Conservation (phyloP, 768 basidiomycete genomes). For the Mycena indigotica region DNA sequence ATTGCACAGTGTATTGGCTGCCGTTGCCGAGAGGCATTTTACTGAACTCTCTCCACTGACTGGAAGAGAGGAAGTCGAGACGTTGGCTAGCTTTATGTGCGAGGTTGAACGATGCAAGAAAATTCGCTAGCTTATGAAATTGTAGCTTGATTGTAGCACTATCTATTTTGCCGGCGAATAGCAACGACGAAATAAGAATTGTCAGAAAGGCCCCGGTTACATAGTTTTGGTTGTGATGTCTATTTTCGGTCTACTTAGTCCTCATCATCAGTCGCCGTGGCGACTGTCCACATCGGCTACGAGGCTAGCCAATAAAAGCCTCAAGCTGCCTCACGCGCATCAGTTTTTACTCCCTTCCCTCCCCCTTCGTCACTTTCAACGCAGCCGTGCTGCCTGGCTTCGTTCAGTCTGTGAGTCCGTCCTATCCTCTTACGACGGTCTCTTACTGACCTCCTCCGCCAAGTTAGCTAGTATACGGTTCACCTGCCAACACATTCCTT, state of each 20-base stretch:
- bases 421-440: neutral
- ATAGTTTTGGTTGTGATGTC: neutral
- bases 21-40: conserved; percentile 75
- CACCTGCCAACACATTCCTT: conserved; percentile 36
- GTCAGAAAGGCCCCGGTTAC: conserved; percentile 4
- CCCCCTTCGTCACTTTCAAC: conserved; percentile 31
- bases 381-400: conserved; percentile 60
- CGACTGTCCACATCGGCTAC: neutral
- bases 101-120: conserved; percentile 52
- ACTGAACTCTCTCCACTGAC: conserved; percentile 52
- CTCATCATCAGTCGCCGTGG: neutral
- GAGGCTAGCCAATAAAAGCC: conserved; percentile 23
- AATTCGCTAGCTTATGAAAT: conserved; percentile 13
- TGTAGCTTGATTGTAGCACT: neutral
- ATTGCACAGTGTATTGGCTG: conserved; percentile 65
- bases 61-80: conserved; percentile 75
- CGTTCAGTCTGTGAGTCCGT: conserved; percentile 17
- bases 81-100: conserved; percentile 80
- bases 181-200: too few relatives aligned
- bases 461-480: conserved; percentile 32
- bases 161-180: neutral
- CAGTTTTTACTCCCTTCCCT: conserved; percentile 26
- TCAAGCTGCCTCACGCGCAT: neutral
- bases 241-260: neutral
- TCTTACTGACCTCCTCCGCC: conserved; percentile 25